Evolutionary conservation across 192 early-diverging fungal genomes (phyloP), one percentile per base, ranked within the genome.

Genomic region (Haplosporangium gracile): DNA sequence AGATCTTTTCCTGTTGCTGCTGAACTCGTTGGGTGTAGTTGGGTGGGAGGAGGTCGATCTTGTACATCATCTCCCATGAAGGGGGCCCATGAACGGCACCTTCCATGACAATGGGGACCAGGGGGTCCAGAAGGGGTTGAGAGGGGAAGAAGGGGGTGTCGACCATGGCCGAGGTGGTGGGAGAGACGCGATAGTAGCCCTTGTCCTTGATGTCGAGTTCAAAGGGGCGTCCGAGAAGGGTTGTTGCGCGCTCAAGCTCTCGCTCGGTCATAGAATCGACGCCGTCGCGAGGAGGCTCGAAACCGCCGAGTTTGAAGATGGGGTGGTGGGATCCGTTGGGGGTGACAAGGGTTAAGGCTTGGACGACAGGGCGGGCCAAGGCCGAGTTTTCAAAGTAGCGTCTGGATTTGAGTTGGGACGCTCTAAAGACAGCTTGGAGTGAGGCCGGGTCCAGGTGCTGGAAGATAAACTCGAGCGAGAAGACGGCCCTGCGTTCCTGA

Each of bases 381-480:
- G 84, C 84, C 38, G 84, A 75, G 72, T 86, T 86, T 75, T 86
- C 84, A 78, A 81, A 86, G 53, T 86, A 86, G 5, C 84, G 84
- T 40, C 84, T 55, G 4, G 84, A 86, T 55, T 86, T 86, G 4
- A 86, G 72, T 42, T 86, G 84, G 7, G 84, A 70, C 8, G 84
- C 84, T 69, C 84, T 80, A 36, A 86, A 86, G 32, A 86, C 84
- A n/a, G 76, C 84, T n/a, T 80, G 78, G 13, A 86, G 40, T 24
- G 84, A 86, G 63, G 79, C 78, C 13, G 84, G 84, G 72, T 86
- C 84, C 10, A 86, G 79, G 39, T 86, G 84, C 51, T 86, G 84
- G 57, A 86, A 86, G 72, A 86, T 86, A 60, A 86, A 86, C 45
- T 86, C 84, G 53, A 86, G 84, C 11, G 84, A 86, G 40, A 86